Conservation (phyloP, 352 stramenopile genomes). For the Albugo candida region DNA sequence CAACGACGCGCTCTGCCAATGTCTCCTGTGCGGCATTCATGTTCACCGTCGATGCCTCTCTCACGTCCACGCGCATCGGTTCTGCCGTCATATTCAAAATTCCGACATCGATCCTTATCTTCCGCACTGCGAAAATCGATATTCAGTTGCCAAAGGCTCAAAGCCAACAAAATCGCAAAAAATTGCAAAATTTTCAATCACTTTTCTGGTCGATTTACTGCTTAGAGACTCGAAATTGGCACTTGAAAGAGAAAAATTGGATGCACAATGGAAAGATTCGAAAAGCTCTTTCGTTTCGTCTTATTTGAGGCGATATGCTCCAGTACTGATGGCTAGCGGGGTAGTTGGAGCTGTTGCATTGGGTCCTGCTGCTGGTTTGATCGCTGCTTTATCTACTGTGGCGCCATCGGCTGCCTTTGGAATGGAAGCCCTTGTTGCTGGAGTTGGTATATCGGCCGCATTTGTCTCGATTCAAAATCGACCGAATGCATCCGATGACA, state of each 20-base stretch:
- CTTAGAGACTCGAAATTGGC: conserved; percentile 13
- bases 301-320: conserved; percentile 12
- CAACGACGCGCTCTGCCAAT: conserved; percentile 22
- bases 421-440: conserved; percentile 29
- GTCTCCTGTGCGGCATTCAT: conserved; percentile 26
- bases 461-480: conserved; percentile 23
- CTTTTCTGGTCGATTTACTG: conserved; percentile 9
- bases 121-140: not conserved
- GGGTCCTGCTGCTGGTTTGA: conserved; percentile 19
- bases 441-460: conserved; percentile 33
- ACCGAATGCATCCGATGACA: conserved; percentile 17
- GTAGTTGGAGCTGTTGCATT: conserved; percentile 33
- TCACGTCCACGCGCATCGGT: conserved; percentile 21
- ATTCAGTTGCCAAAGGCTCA: not conserved
- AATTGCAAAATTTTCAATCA: conserved; percentile 1
- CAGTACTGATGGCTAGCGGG: conserved; percentile 33
- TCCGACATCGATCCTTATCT: not conserved
- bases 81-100: conserved; percentile 16
- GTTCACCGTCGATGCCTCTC: conserved; percentile 34
- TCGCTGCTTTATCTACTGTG: conserved; percentile 33
- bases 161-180: conserved; percentile 2
- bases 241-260: conserved; percentile 6
- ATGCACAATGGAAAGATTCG: too few relatives aligned
- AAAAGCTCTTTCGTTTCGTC: too few relatives aligned
- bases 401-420: conserved; percentile 23